Evolutionary conservation across 1,284 basidiomycete species (phyloP).

Genomic region (Hemileccinum hortonii): DNA sequence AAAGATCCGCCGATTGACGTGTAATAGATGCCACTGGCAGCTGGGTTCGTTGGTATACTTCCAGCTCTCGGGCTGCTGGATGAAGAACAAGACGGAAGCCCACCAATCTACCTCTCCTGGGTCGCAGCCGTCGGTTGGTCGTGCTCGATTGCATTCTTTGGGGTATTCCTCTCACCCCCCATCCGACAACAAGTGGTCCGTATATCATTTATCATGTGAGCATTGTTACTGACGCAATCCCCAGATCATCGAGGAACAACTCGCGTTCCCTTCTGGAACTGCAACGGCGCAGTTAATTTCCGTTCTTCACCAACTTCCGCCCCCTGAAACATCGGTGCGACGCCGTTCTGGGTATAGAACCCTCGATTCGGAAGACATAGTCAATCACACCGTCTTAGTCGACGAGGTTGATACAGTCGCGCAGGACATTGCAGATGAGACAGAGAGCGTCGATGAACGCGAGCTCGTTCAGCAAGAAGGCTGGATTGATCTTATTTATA

Average conservation of each 20-base stretch:
- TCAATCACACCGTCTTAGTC: slow-evolving; percentile 1
- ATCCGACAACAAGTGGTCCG: slow-evolving; percentile 88
- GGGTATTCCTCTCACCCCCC: slow-evolving; percentile 92
- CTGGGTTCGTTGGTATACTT: slow-evolving; percentile 93
- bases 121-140: slow-evolving; percentile 78
- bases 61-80: slow-evolving; percentile 84
- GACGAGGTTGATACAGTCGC: slow-evolving; percentile 1
- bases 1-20: not conserved
- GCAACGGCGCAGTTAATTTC: slow-evolving; percentile 95
- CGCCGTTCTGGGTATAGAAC: slow-evolving; percentile 56
- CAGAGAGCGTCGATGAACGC: slow-evolving; percentile 36
- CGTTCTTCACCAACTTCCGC: slow-evolving; percentile 79
- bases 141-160: slow-evolving; percentile 88
- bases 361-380: slow-evolving; percentile 38
- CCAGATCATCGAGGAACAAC: slow-evolving; percentile 90
- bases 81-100: slow-evolving; percentile 71
- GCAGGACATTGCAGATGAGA: slow-evolving; percentile 8
- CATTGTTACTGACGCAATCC: not conserved
- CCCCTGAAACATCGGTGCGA: slow-evolving; percentile 54
- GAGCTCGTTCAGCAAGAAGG: slow-evolving; percentile 57
- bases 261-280: slow-evolving; percentile 93
- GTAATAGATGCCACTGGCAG: slow-evolving; percentile 81
- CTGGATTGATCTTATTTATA: slow-evolving; percentile 72
- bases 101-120: slow-evolving; percentile 76
- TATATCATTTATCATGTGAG: slow-evolving; percentile 8